Evolutionary conservation across 192 early-diverging fungal genomes (phyloP).

Genomic region (Coemansia sp.): DNA sequence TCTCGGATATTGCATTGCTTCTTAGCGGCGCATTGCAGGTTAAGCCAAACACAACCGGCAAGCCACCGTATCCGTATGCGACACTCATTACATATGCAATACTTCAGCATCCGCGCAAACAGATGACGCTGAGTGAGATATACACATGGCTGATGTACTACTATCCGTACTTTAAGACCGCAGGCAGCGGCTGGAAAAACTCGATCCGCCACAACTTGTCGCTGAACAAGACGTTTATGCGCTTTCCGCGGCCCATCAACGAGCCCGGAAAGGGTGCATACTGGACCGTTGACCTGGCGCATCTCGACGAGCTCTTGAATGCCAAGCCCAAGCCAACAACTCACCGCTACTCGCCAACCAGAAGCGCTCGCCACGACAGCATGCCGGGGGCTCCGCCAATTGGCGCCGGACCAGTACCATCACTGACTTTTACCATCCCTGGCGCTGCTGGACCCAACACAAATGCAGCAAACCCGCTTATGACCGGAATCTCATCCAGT

Average conservation of each 20-base stretch:
- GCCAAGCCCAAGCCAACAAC: slow-evolving; percentile 17
- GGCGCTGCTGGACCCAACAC: background rate
- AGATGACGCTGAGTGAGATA: slow-evolving; percentile 82
- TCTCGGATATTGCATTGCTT: slow-evolving; percentile 47
- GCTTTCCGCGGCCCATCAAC: slow-evolving; percentile 73
- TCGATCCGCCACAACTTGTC: slow-evolving; percentile 90
- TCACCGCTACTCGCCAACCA: slow-evolving; percentile 30
- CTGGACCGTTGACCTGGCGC: slow-evolving; percentile 70
- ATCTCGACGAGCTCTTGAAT: slow-evolving; percentile 34
- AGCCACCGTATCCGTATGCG: slow-evolving; percentile 84
- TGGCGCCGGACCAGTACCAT: slow-evolving; percentile 1
- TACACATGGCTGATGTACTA: slow-evolving; percentile 77
- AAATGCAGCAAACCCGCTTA: slow-evolving; percentile 6
- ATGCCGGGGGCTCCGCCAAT: slow-evolving; percentile 1
- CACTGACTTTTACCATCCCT: slow-evolving; percentile 7
- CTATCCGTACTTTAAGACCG: slow-evolving; percentile 78
- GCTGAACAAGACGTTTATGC: slow-evolving; percentile 78
- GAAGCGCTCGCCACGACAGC: slow-evolving; percentile 1
- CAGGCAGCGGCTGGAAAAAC: slow-evolving; percentile 77
- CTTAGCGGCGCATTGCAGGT: slow-evolving; percentile 48
- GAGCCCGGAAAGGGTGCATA: slow-evolving; percentile 87
- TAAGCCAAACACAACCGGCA: slow-evolving; percentile 50
- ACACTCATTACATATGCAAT: slow-evolving; percentile 83
- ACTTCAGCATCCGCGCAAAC: slow-evolving; percentile 60
- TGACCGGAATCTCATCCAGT: slow-evolving; percentile 41